Evolutionary conservation across 192 early-diverging fungal species (phyloP), one percentile per base, ranked within the genome.

Genomic region (Coemansia sp.): DNA sequence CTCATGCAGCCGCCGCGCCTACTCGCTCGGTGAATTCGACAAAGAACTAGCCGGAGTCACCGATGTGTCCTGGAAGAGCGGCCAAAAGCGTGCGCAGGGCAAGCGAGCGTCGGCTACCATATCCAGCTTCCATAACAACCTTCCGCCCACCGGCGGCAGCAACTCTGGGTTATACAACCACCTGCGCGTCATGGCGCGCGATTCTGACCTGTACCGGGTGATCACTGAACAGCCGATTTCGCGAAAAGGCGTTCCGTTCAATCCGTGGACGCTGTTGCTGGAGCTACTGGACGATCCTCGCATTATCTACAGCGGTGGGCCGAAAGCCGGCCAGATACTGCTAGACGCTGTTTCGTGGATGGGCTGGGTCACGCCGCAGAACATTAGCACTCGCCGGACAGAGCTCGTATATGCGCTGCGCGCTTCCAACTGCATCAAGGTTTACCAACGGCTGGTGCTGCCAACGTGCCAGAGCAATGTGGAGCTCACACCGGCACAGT

Each of bases 251-350:
- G 21, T 56, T 10, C 26, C 20, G 21, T 68, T 75, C 43, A 75
- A 75, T n/a, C 71, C 71, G 2, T 75, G 71, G 71, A 39, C 56
- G 25, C 40, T 75, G 27, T n/a, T 68, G 22, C 52, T 75, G 8
- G 71, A 75, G 50, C 34, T 68, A 22, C 38, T 68, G 20, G 65
- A 75, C 20, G 65, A 68, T 34, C 48, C 65, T 10, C 60, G 71
- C 3, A 46, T 67, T 2, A 19, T 10, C 6, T 48, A 35, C 26
- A 25, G 32, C 20, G 14, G 34, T 1, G 9, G 30, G 4, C 43
- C 32, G 2, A 14, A 44, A 2, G 17, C 10, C 46, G 15, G 17
- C 32, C 29, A 34, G 14, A 31, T 11, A 2, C n/a, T 75, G n/a
- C 44, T 75, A 8, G 21, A 28, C 14, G 56, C 71, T 0, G 31